Evolutionary conservation across 768 basidiomycete species (phyloP), one percentile per base, ranked within the genome.

Genomic region (Ramaria rubella): DNA sequence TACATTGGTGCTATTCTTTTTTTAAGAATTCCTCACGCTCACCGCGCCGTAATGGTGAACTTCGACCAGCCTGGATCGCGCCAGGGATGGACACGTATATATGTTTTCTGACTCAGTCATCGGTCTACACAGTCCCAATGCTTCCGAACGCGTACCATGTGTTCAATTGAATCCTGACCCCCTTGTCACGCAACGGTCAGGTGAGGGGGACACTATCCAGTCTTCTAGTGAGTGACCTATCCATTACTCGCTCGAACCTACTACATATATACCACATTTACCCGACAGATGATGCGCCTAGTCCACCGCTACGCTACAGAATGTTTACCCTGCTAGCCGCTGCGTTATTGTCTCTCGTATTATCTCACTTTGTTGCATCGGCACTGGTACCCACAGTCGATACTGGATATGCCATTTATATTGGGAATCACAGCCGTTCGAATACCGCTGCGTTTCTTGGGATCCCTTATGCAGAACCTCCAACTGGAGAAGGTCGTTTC

Each of bases 401-500:
- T 60, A 73, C 80, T 14, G 82, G 81, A 15, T 84, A 86, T 57
- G 80, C 79, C 1, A 75, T 70, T 52, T 86, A 83, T 61, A 69
- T 71, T 3, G 83, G 83, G 2, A 82, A 81, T 58, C 68, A 69
- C 8, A 74, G 77, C 1, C 78, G 70, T 59, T 73, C 77, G 0
- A 76, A 82, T 59, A 74, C 77, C 11, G 78, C 81, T 17, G 79
- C 81, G 0, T 85, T 78, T 63, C 70, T 85, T 8, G 72, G 72
- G 3, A 49, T 73, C 14, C 72, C 72, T 3, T 73, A 71, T 44
- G 72, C 72, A 7, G 69, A 72, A 52, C 70, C 72, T 15, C 72
- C 72, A 4, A 29, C 72, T 27, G 70, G 67, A 12, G 61, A 65
- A 9, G 63, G 52, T 14, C 65, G 72, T 5, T 73, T 69, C 23